These are phyloP conservation scores for Streptanthus diversifolius DNA, from an alignment of 345 rosid genomes.

Conservation along the genomic window DNA sequence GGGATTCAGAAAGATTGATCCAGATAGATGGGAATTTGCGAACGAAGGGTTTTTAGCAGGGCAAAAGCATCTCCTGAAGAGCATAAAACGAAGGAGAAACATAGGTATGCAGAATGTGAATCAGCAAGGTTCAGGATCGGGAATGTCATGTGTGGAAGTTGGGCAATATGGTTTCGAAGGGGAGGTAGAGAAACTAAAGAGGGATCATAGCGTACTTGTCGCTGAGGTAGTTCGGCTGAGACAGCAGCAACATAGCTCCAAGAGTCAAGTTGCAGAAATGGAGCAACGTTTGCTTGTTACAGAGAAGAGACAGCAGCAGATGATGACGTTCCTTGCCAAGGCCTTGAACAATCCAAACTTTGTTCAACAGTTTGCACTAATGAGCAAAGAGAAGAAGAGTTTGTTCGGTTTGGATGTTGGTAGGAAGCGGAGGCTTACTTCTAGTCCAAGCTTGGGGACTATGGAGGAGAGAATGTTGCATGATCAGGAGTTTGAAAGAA, in stretches of 20 bases:
- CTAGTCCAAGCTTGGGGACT: constrained; percentile 46
- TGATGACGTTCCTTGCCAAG: constrained; percentile 71
- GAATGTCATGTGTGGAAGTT: constrained; percentile 53
- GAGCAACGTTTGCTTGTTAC: constrained; percentile 48
- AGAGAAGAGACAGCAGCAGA: constrained; percentile 72
- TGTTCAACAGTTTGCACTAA: constrained; percentile 45
- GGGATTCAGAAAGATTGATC: constrained; percentile 90
- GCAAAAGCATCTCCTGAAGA: constrained; percentile 74
- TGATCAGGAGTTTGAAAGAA: constrained; percentile 19
- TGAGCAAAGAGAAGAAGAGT: constrained; percentile 39
- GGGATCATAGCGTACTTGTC: constrained; percentile 52
- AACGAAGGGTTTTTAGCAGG: constrained; percentile 87
- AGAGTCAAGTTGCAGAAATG: constrained; percentile 46
- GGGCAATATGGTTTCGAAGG: constrained; percentile 65
- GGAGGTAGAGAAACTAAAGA: constrained; percentile 58
- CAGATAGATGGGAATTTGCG: constrained; percentile 90
- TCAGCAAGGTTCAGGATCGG: constrained; percentile 43
- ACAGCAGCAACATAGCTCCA: constrained; percentile 67
- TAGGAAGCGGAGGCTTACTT: constrained; percentile 55
- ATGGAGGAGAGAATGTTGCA: constrained; percentile 33
- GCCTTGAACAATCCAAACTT: constrained; percentile 54
- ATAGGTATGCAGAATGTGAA: constrained; percentile 27
- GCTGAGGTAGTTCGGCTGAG: constrained; percentile 57
- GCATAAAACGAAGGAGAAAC: constrained; percentile 67
- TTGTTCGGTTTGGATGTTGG: constrained; percentile 42